Percentiles rank a stretch among this genome's conserved stretches.
phyloP scores from a whole-genome alignment of 352 stramenopile genomes.

The Halophytophthora polymorphica region DNA sequence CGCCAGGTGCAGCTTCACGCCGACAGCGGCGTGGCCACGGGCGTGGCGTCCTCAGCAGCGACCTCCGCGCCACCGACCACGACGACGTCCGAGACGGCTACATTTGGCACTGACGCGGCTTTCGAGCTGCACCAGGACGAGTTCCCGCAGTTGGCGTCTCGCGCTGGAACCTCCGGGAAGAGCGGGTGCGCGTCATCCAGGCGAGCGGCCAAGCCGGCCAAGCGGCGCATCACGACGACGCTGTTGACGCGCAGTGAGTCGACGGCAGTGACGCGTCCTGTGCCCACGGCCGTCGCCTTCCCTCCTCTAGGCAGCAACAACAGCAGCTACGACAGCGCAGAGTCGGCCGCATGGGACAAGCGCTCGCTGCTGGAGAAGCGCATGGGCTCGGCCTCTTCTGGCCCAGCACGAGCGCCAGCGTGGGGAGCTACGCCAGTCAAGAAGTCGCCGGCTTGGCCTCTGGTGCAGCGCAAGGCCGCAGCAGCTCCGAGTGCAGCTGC shows the following conservation, averaged over 20 bases:
- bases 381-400: constrained; percentile 14
- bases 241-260: constrained; percentile 29
- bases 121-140: constrained; percentile 29
- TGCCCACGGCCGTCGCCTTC: constrained; percentile 29
- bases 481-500: too few species aligned
- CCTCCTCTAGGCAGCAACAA: constrained; percentile 15
- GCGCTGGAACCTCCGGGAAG: background rate
- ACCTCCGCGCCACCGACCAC: constrained; percentile 1
- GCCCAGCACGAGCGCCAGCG: background rate
- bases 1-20: constrained; percentile 14
- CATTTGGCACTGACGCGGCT: background rate
- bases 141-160: constrained; percentile 29
- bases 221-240: constrained; percentile 48
- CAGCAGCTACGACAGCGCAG: constrained; percentile 5
- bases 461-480: background rate
- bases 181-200: background rate
- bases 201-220: constrained; percentile 15
- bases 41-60: background rate
- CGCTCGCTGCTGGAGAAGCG: constrained; percentile 44
- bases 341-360: constrained; percentile 33
- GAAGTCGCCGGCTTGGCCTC: background rate
- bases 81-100: constrained; percentile 6
- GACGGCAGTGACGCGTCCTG: constrained; percentile 19
- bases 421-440: background rate
- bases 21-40: background rate